A percentile compares a stretch with the other conserved stretches of the same genome.
Evolutionary conservation across 179 eudicot genomes (phyloP).

Genomic region (Beta lomatogona): DNA sequence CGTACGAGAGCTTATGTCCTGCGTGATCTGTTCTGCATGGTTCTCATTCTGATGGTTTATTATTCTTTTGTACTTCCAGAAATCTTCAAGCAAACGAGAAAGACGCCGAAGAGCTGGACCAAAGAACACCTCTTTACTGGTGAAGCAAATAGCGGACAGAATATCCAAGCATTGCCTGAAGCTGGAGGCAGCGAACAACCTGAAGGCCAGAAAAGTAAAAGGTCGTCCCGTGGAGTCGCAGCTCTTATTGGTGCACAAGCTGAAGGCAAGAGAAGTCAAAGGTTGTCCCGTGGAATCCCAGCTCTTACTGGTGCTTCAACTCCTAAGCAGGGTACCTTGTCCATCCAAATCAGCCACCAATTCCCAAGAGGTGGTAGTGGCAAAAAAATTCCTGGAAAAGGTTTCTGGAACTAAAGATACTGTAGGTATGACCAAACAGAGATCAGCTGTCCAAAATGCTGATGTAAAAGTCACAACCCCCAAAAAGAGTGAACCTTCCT

Average conservation of each 20-base stretch:
- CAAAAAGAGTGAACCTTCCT: conserved; percentile 16
- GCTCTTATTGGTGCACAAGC: conserved; percentile 4
- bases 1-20: neutral
- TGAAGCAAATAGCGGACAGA: conserved; percentile 19
- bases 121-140: conserved; percentile 27
- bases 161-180: conserved; percentile 18
- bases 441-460: conserved; percentile 14
- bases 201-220: conserved; percentile 11
- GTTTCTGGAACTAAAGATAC: conserved; percentile 28
- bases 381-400: neutral
- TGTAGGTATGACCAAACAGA: conserved; percentile 1
- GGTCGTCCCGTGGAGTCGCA: conserved; percentile 22
- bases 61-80: conserved; percentile 18
- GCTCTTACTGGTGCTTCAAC: too few species aligned
- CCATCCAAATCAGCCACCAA: neutral
- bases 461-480: conserved; percentile 14
- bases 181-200: conserved; percentile 2
- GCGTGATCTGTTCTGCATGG: neutral
- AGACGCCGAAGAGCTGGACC: conserved; percentile 7
- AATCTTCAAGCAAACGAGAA: conserved; percentile 32
- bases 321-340: conserved; percentile 10
- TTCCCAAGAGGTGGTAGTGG: conserved; percentile 11
- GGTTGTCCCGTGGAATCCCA: too few species aligned
- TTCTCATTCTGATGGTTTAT: neutral
- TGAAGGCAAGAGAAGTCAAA: too few species aligned